Evolutionary conservation across 2,329 filamentous ascomycete genomes (phyloP).

Genomic region (Aspergillus niger): DNA sequence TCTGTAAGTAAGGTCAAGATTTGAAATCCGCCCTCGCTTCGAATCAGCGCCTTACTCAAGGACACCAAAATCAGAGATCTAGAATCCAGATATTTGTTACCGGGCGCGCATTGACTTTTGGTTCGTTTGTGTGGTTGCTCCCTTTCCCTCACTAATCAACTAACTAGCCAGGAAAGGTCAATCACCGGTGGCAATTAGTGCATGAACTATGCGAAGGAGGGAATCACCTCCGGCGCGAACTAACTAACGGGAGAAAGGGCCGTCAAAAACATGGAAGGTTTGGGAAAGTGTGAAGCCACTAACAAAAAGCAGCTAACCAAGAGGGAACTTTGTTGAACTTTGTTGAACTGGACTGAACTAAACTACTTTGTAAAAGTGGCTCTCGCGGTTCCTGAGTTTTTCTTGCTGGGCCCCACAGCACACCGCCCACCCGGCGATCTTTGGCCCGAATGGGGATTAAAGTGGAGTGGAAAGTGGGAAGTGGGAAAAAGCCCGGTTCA

Average conservation of each 20-base stretch:
- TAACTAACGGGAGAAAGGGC: not conserved
- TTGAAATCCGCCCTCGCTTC: too few relatives aligned
- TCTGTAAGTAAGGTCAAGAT: too few relatives aligned
- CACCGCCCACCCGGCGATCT: not conserved
- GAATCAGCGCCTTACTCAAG: too few relatives aligned
- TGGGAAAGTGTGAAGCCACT: not conserved
- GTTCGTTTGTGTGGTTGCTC: too few relatives aligned
- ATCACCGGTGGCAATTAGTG: not conserved
- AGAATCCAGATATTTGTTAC: too few relatives aligned
- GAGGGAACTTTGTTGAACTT: too few relatives aligned
- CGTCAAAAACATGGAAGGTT: constrained; percentile 1
- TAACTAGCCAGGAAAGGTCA: too few relatives aligned
- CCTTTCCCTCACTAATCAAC: too few relatives aligned
- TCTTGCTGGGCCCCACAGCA: not conserved
- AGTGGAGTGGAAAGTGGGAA: too few relatives aligned
- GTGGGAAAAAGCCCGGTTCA: not conserved
- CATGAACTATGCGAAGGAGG: not conserved
- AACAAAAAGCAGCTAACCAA: not conserved
- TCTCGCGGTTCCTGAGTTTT: not conserved
- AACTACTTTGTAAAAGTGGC: too few relatives aligned
- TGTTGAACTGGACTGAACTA: too few relatives aligned
- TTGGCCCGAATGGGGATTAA: not conserved
- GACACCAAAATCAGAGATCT: not conserved
- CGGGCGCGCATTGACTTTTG: too few relatives aligned
- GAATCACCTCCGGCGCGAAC: constrained; percentile 7